Evolutionary conservation across 192 early-diverging fungal species (phyloP), one percentile per base, ranked within the genome.

Genomic region (Linnemannia elongata): DNA sequence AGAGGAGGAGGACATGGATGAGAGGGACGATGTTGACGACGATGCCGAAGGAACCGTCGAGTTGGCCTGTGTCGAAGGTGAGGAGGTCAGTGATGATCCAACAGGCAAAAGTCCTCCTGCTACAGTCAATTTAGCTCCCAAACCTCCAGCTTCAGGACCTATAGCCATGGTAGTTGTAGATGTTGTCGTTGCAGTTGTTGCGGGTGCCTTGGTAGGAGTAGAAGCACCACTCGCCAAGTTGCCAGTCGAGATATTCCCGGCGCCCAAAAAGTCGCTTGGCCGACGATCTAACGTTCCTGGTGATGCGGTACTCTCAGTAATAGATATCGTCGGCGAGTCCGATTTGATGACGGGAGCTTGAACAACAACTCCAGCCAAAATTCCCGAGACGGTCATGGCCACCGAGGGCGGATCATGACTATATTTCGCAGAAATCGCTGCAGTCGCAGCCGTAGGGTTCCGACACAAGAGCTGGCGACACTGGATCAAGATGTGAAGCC

Each of bases 401-500:
- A 20, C 69, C 0, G 76, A 39, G 12, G 39, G 71, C 1, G 80
- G 69, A 52, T 47, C 68, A 24, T 47, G 30, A 20, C 45, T 9
- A 22, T 44, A 60, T 1, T 39, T 70, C 20, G 66, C 38, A 39
- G 38, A 10, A 72, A 72, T 39, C 13, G 49, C 41, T 38, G 52
- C 44, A 5, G 81, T 54, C 13, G 80, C 66, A 4, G 49, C 54
- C 6, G 57, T 12, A 27, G 79, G 38, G 39, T 81, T 87, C 10
- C 75, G 75, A 33, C 76, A 81, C 27, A 87, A 8, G 4, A 87
- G 30, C 38, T 87, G 85, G 24, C 79, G 75, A 78, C 76, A 81
- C n/a, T 87, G 85, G 30, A 87, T 78, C 79, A 87, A 54, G 10
- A 87, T 76, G 22, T 87, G 85, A 20, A 87, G 73, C 85, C 85